Conservation (phyloP, 257 asterid genomes). For the Nicotiana tomentosiformis region DNA sequence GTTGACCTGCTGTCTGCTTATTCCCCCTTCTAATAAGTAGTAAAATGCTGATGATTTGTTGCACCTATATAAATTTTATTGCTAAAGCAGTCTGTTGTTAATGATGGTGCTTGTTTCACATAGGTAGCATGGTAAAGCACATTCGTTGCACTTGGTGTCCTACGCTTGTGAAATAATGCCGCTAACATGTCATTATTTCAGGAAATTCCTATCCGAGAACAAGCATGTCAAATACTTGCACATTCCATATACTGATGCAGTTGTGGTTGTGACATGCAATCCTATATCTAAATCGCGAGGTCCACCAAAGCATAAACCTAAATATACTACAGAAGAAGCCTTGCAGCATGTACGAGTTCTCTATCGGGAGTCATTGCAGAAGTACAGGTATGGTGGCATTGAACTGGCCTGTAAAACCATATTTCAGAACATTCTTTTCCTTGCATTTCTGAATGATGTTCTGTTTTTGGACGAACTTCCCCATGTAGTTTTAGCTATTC, state of each 20-base stretch:
- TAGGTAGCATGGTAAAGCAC: neutral
- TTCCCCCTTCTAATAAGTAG: too few relatives aligned
- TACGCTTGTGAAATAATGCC: neutral
- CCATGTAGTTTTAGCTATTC: neutral
- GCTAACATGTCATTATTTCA: slow-evolving; percentile 32
- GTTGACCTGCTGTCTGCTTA: too few relatives aligned
- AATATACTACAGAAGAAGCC: slow-evolving; percentile 76
- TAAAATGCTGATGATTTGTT: neutral
- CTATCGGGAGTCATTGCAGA: slow-evolving; percentile 50
- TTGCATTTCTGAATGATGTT: neutral
- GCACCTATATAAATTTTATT: neutral
- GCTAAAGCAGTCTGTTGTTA: neutral
- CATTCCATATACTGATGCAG: slow-evolving; percentile 87
- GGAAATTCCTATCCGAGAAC: slow-evolving; percentile 81
- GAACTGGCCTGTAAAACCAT: neutral
- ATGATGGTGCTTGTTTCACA: neutral
- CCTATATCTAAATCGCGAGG: slow-evolving; percentile 73
- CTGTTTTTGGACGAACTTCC: neutral
- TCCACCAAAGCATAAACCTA: slow-evolving; percentile 64
- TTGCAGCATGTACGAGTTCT: slow-evolving; percentile 63
- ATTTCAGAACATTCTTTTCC: neutral
- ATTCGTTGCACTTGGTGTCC: neutral
- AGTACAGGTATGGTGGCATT: slow-evolving; percentile 48
- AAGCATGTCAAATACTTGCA: slow-evolving; percentile 88
- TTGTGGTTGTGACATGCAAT: slow-evolving; percentile 88